Percentiles rank a stretch among this genome's conserved stretches.
Evolutionary conservation across 129 eudicot species (phyloP).

Genomic region (Sambucus nigra): DNA sequence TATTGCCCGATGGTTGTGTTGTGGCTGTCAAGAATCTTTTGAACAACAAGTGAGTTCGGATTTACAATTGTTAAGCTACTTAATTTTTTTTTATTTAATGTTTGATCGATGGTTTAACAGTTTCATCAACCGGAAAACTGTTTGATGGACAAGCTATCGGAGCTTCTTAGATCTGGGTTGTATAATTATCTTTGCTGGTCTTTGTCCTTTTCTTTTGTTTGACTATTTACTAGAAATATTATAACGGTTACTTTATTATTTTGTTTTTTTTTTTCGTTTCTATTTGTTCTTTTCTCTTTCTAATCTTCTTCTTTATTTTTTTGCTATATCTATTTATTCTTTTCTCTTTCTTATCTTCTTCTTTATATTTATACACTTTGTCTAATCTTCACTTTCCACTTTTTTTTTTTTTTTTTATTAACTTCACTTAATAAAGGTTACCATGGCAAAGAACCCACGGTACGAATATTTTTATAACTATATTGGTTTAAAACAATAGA

Average conservation of each 20-base stretch:
- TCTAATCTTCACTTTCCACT: neutral
- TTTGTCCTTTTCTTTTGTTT: neutral
- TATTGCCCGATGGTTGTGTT: conserved; percentile 58
- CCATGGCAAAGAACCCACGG: no score
- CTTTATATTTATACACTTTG: neutral
- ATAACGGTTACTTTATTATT: conserved; percentile 15
- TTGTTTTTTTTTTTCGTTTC: conserved; percentile 10
- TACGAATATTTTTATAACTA: no score
- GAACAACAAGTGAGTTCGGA: conserved; percentile 61
- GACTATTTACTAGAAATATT: conserved; percentile 6
- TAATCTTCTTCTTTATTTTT: conserved; percentile 1
- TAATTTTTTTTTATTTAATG: neutral
- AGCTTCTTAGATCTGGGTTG: conserved; percentile 25
- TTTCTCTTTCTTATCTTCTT: neutral
- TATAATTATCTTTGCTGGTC: neutral
- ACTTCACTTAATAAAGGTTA: no score
- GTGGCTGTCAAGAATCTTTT: conserved; percentile 79
- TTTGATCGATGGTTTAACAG: conserved; percentile 6
- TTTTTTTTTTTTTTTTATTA: no score
- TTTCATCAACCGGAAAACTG: neutral
- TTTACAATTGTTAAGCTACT: neutral
- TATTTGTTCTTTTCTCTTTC: neutral
- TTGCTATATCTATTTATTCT: conserved; percentile 4
- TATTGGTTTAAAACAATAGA: no score
- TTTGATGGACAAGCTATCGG: conserved; percentile 6